phyloP scores from a whole-genome alignment of 1,284 basidiomycete genomes.

The Leccinum solheimii region DNA sequence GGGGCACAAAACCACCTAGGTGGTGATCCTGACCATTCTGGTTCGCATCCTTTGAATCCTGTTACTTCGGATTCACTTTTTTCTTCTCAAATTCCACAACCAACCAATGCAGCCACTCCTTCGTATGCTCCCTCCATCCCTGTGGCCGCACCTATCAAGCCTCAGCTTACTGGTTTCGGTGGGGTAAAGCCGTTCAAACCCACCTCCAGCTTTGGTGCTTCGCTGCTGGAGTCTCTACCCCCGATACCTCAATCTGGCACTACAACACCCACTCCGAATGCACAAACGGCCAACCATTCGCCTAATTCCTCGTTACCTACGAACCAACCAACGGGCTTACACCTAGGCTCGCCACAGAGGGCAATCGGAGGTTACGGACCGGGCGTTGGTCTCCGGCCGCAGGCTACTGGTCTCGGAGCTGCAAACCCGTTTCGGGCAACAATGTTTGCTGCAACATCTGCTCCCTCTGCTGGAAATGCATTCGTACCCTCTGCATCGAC shows the following conservation, averaged over 20 bases:
- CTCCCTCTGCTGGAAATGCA: constrained; percentile 11
- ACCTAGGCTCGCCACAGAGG: constrained; percentile 33
- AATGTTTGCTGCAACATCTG: constrained; percentile 41
- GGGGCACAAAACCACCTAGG: constrained; percentile 3
- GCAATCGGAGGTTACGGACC: constrained; percentile 39
- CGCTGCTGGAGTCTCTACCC: constrained; percentile 76
- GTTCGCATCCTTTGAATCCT: constrained; percentile 28
- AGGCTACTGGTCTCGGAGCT: constrained; percentile 64
- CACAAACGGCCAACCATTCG: constrained; percentile 16
- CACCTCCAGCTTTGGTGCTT: constrained; percentile 83
- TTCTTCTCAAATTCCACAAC: constrained; percentile 42
- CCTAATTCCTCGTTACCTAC: constrained; percentile 22
- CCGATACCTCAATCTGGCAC: constrained; percentile 62
- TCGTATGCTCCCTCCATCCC: constrained; percentile 35
- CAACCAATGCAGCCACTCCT: constrained; percentile 46
- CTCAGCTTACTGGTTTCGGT: constrained; percentile 81
- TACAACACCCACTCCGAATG: constrained; percentile 46
- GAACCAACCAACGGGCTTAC: constrained; percentile 28
- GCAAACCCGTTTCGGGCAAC: constrained; percentile 79
- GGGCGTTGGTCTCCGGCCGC: constrained; percentile 68
- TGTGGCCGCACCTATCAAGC: constrained; percentile 45
- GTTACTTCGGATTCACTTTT: constrained; percentile 53
- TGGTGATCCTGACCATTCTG: constrained; percentile 10
- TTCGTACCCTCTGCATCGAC: constrained; percentile 22
- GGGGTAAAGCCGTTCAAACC: constrained; percentile 92